Evolutionary conservation across 1,284 basidiomycete species (phyloP).

Genomic region (Ganoderma meredithae): DNA sequence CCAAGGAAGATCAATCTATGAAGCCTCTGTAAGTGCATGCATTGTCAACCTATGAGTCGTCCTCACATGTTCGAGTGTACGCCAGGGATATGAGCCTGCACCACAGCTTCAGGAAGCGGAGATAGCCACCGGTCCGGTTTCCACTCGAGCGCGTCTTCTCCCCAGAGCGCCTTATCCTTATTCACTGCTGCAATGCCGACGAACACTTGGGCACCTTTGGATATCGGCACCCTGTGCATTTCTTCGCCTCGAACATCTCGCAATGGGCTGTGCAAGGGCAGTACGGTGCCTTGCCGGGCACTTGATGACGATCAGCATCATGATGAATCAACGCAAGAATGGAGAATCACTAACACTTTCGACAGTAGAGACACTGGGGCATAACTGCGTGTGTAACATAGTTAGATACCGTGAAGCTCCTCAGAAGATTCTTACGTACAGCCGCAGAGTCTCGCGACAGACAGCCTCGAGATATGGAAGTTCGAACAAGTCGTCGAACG

Average conservation of each 20-base stretch:
- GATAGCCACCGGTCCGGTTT: conserved; percentile 45
- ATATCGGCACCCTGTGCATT: conserved; percentile 46
- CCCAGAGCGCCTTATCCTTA: conserved; percentile 56
- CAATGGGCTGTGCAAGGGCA: conserved; percentile 35
- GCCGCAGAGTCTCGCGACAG: conserved; percentile 18
- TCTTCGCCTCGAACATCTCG: conserved; percentile 37
- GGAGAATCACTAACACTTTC: conserved; percentile 1
- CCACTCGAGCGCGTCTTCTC: conserved; percentile 60
- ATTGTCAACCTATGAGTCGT: background rate
- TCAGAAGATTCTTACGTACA: background rate
- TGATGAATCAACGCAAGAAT: background rate
- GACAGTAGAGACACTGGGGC: background rate
- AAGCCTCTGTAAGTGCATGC: background rate
- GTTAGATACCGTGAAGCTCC: no score
- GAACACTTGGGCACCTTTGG: conserved; percentile 53
- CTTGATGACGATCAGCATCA: conserved; percentile 15
- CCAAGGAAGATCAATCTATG: conserved; percentile 44
- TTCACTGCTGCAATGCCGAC: conserved; percentile 58
- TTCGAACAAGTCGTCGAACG: conserved; percentile 18
- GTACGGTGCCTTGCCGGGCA: conserved; percentile 27
- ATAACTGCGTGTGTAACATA: background rate
- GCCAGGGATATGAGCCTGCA: conserved; percentile 30
- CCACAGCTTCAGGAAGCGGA: conserved; percentile 26
- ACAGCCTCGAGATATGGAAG: conserved; percentile 21
- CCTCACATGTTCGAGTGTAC: conserved; percentile 36